Evolutionary conservation across 176 grass and related monocot genomes (phyloP).

Genomic region (Aechmea fasciata): DNA sequence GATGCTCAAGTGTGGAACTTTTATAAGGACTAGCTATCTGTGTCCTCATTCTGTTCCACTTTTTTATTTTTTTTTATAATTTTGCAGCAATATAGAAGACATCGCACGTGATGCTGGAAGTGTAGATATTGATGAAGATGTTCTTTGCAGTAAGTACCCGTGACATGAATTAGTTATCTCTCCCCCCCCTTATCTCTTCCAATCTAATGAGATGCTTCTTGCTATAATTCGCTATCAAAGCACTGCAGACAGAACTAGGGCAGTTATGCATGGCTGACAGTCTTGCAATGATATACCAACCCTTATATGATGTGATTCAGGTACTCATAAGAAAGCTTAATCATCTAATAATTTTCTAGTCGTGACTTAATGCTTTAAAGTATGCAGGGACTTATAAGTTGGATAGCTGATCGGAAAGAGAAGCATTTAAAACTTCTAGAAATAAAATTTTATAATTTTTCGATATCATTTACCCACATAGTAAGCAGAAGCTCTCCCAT

Average conservation of each 20-base stretch:
- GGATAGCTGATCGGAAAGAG: conserved; percentile 46
- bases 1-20: background rate
- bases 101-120: conserved; percentile 82
- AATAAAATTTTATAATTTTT: no score
- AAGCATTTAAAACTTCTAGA: no score
- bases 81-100: conserved; percentile 89
- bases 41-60: conserved; percentile 12
- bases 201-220: background rate
- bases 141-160: conserved; percentile 46
- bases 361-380: background rate
- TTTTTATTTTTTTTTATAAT: conserved; percentile 1
- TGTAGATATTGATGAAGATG: conserved; percentile 64
- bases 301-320: conserved; percentile 65
- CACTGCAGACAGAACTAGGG: conserved; percentile 47
- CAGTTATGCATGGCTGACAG: conserved; percentile 39
- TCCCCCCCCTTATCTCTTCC: background rate
- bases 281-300: conserved; percentile 61
- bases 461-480: no score
- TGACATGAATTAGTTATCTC: conserved; percentile 12
- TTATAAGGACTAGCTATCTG: background rate
- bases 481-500: conserved; percentile 22
- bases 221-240: conserved; percentile 25
- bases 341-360: background rate
- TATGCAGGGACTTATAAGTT: conserved; percentile 57
- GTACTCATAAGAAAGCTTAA: conserved; percentile 28